Conservation (phyloP, 805 yeast genomes). For the Pichia heedii region DNA sequence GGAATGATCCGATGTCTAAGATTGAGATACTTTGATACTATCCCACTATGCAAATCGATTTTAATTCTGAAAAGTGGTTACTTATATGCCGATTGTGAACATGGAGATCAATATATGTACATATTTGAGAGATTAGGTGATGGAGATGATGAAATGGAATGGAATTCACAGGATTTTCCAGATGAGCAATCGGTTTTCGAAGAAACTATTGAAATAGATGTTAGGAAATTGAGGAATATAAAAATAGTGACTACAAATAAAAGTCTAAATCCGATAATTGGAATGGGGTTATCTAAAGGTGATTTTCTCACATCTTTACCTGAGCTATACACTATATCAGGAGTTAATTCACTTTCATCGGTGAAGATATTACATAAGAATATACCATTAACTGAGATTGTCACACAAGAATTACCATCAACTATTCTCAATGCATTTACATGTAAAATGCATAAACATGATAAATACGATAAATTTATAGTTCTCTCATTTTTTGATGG, state of each 20-base stretch:
- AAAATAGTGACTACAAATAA: conserved; percentile 45
- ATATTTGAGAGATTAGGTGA: conserved; percentile 75
- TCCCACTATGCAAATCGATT: conserved; percentile 48
- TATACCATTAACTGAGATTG: conserved; percentile 50
- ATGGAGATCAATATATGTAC: conserved; percentile 57
- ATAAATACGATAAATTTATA: conserved; percentile 50
- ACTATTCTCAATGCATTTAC: conserved; percentile 58
- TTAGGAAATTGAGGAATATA: conserved; percentile 43
- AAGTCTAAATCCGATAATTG: conserved; percentile 45
- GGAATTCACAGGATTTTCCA: conserved; percentile 28
- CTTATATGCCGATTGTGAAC: conserved; percentile 55
- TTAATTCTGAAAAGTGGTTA: conserved; percentile 68
- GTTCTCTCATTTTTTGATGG: conserved; percentile 56
- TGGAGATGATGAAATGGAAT: conserved; percentile 29
- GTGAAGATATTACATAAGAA: conserved; percentile 48
- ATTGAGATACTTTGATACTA: conserved; percentile 70
- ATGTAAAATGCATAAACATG: conserved; percentile 36
- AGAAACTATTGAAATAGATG: conserved; percentile 23
- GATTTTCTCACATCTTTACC: conserved; percentile 29
- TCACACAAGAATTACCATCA: conserved; percentile 68
- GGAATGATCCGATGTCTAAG: conserved; percentile 33
- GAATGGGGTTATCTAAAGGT: conserved; percentile 29
- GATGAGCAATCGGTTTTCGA: conserved; percentile 24
- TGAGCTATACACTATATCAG: conserved; percentile 33
- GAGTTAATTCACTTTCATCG: conserved; percentile 36